Base-by-base conservation (phyloP, 305 asterid species). In the Solanum aculeatissimum region DNA sequence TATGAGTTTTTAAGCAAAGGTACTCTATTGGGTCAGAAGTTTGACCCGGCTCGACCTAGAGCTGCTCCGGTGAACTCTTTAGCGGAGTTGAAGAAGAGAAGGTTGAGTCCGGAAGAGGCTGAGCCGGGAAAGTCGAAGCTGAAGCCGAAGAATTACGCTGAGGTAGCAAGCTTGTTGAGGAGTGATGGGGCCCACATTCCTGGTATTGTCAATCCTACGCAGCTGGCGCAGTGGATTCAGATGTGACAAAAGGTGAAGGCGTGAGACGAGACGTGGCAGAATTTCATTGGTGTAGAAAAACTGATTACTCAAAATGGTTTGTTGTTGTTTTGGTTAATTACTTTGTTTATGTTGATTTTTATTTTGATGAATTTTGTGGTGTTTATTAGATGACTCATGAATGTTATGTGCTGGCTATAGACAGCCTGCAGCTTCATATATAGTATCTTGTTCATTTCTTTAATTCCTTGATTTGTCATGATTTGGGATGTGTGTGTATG, bases 201-300 rank as follows among this genome's bases (percentile, higher is more conserved):
- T 4, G 95, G 93, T 3, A 85, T 93, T 13, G 92, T 93, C 42
- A 93, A 92, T 86, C 96, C 96, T 66, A 88, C 92, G 53, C 89
- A 89, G 43, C 88, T 93, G 27, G 90, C 87, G 18, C 82, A 87
- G 83, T 93, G 96, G 95, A 91, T 93, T 84, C 91, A 89, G 87
- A 89, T 91, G 93, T 89, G 79, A 89, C 81, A 19, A 55, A 42
- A 42, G 53, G 23, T 19, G 1, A 5, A 51, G 75, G 51, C 38
- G 3, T 53, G 10, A 14, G 15, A 45, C 1, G 32, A 9, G n/a
- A 78, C 80, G 84, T 65, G 84, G 55, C 0, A 7, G 14, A 6
- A 13, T 74, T 32, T 60, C 15, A 58, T 72, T 84, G 86, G 8
- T 38, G 60, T 83, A 45, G 29, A 51, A 51, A 40, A 60, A 60